phyloP scores from a whole-genome alignment of 257 asterid genomes.

The Fraxinus americana region DNA sequence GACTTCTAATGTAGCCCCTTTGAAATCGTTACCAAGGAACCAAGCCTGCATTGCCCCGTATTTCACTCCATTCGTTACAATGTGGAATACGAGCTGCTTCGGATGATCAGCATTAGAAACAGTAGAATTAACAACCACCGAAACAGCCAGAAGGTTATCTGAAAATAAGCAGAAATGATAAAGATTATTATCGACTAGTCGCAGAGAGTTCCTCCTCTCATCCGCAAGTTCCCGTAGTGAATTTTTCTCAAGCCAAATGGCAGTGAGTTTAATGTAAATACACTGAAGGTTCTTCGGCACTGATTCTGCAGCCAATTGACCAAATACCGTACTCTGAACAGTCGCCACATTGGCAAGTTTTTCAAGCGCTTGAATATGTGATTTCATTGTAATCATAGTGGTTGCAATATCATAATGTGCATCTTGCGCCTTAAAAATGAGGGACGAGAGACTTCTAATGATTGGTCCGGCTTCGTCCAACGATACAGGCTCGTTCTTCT shows the following conservation, averaged over 20 bases:
- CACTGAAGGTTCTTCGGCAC: constrained; percentile 50
- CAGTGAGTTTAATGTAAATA: constrained; percentile 42
- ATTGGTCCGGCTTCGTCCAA: constrained; percentile 51
- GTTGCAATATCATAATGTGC: constrained; percentile 57
- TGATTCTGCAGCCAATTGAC: constrained; percentile 50
- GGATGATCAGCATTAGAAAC: constrained; percentile 53
- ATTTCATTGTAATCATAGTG: constrained; percentile 56
- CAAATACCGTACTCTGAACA: constrained; percentile 48
- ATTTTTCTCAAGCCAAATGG: constrained; percentile 42
- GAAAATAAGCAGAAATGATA: constrained; percentile 59
- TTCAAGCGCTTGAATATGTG: constrained; percentile 58
- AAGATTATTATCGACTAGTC: constrained; percentile 46
- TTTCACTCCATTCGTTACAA: constrained; percentile 44
- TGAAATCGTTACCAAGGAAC: constrained; percentile 49
- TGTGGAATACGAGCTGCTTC: constrained; percentile 53
- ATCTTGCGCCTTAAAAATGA: constrained; percentile 52
- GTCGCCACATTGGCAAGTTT: constrained; percentile 48
- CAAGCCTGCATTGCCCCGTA: constrained; percentile 53
- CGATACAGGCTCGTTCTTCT: constrained; percentile 45
- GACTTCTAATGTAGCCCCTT: constrained; percentile 48
- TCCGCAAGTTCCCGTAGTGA: constrained; percentile 38
- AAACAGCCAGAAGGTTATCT: constrained; percentile 48
- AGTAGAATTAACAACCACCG: constrained; percentile 53
- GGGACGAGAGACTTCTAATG: constrained; percentile 48
- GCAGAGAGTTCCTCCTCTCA: constrained; percentile 50